Evolutionary conservation across 345 rosid genomes (phyloP), one percentile per base, ranked within the genome.

Genomic region (Acer saccharum): DNA sequence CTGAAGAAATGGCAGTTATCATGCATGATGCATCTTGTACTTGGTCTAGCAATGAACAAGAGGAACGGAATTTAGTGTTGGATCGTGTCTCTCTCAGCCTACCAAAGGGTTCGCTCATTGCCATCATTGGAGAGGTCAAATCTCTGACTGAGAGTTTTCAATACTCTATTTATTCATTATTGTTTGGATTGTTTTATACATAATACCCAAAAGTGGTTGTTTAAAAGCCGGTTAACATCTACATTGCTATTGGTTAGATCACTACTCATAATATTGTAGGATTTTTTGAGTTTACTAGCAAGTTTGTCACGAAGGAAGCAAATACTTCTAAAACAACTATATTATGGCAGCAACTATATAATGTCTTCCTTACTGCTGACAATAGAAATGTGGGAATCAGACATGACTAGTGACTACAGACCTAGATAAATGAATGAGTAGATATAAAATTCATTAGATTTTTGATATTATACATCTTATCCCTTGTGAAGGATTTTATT

Each of bases 91-190:
- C 83, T 82, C 79, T 95, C 62, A 58, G 79, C 81, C 74, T 95
- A 54, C 92, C 91, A 60, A 95, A 81, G 86, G 97, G 97, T 71
- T 76, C 84, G 48, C 68, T 92, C 67, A 84, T 93, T 81, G 97
- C 91, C 25, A 78, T 95, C 25, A 80, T 90, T 79, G 98, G 98
- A 82, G 98, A 95, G 98, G 98, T 95, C 61, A 76, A 65, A 65
- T 73, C 35, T 75, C 48, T 72, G 17, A 65, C 60, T 67, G 21
- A 65, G 25, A 18, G 57, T 75, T 64, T 71, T 69, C 17, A 29
- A 14, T 61, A 10, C 69, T 43, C 63, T 48, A 25, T 20, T 60
- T 18, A 23, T 25, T 67, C 71, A 18, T 69, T 25, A n/a, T 35
- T 68, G 5, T 16, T 41, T 58, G 23, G 41, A n/a, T 35, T 68